Conservation (phyloP, 106 monocot species). For the Dioscorea zingiberensis region DNA sequence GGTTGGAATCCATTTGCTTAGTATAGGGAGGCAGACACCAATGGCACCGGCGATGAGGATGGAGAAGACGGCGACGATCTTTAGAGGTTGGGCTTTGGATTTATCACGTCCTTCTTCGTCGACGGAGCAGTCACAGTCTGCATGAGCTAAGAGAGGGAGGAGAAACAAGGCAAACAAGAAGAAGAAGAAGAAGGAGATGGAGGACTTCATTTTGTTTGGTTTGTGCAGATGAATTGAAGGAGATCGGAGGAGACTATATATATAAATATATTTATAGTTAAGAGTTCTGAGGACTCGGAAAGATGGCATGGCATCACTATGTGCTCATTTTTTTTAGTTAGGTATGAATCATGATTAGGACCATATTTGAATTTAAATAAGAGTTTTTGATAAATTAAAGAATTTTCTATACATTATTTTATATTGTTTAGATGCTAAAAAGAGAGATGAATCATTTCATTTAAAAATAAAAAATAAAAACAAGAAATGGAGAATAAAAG, state of each 20-base stretch:
- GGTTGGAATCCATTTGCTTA: background rate
- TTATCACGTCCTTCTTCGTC: background rate
- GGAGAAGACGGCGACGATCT: conserved; percentile 12
- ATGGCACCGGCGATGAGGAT: background rate
- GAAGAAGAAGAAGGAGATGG: conserved; percentile 9
- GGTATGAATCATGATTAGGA: too few relatives aligned
- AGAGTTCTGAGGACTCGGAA: too few relatives aligned
- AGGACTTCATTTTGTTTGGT: background rate
- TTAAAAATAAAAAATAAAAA: too few relatives aligned
- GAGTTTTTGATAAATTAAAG: too few relatives aligned
- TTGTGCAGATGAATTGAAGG: background rate
- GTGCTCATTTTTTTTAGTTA: too few relatives aligned
- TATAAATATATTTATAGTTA: too few relatives aligned
- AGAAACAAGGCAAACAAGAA: background rate
- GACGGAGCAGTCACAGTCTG: background rate
- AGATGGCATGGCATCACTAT: too few relatives aligned
- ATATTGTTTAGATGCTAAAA: too few relatives aligned
- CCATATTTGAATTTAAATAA: too few relatives aligned
- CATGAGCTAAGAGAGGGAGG: background rate
- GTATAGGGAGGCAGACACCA: conserved; percentile 3
- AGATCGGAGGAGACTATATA: background rate
- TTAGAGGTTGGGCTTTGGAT: background rate
- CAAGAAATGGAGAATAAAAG: too few relatives aligned
- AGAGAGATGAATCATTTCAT: too few relatives aligned
- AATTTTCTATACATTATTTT: too few relatives aligned